phyloP scores from a whole-genome alignment of 164 flowering plant genomes.

The Saururus chinensis region DNA sequence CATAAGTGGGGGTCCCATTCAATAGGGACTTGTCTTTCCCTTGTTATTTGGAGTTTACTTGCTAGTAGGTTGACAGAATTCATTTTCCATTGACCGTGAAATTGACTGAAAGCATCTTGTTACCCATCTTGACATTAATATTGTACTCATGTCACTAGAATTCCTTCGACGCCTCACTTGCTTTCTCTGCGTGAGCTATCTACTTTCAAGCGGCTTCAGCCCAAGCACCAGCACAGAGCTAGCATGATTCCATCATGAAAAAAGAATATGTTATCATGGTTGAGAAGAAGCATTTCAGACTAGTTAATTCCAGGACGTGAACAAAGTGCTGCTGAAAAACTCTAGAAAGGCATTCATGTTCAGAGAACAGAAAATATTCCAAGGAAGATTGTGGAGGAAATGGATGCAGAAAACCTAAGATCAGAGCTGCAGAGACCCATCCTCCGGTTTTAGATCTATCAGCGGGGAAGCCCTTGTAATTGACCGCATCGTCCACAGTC shows the following conservation, averaged over 20 bases:
- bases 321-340: background rate
- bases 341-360: too few species aligned
- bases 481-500: slow-evolving; percentile 49
- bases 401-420: slow-evolving; percentile 40
- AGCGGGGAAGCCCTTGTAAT: slow-evolving; percentile 68
- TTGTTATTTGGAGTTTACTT: background rate
- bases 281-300: background rate
- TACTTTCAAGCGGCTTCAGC: too few species aligned
- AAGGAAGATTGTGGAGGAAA: background rate
- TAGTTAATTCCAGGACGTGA: background rate
- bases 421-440: slow-evolving; percentile 75
- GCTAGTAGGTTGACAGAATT: too few species aligned
- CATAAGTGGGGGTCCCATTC: too few species aligned
- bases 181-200: background rate
- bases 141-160: background rate
- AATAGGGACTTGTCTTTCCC: background rate
- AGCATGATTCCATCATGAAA: background rate
- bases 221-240: background rate
- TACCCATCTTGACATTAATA: background rate
- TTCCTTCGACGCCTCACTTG: background rate
- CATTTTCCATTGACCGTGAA: too few species aligned
- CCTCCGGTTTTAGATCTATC: slow-evolving; percentile 77
- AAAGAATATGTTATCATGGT: too few species aligned
- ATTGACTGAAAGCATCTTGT: background rate
- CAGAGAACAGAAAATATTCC: background rate